Percentiles rank a stretch among this genome's conserved stretches.
phyloP scores from a whole-genome alignment of 75 land plant species.

The Selaginella tamariscina region DNA sequence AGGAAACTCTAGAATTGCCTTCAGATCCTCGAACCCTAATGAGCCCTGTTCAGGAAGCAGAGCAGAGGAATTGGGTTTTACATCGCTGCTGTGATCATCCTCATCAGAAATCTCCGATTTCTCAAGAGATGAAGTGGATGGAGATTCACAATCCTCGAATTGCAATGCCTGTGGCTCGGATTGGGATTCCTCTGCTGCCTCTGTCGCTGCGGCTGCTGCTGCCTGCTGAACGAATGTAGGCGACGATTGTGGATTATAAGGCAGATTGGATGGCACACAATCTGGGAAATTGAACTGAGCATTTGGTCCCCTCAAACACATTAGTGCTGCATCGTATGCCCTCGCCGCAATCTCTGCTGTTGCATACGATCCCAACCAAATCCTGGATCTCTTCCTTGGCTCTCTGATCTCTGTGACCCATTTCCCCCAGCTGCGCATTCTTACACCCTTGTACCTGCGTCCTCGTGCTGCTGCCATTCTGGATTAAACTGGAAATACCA shows the following conservation, averaged over 20 bases:
- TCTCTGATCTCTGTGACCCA: slow-evolving; percentile 1
- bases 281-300: neutral
- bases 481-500: no score
- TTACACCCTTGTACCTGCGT: neutral
- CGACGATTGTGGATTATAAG: neutral
- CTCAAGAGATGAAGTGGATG: neutral
- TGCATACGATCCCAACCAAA: neutral
- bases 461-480: slow-evolving; percentile 1
- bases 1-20: neutral
- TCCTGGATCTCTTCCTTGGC: neutral
- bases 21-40: neutral
- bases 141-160: neutral
- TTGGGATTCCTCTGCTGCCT: neutral
- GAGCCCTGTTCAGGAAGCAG: neutral
- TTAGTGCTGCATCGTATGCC: neutral
- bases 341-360: neutral
- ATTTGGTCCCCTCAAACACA: neutral
- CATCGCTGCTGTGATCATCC: no score
- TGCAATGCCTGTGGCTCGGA: neutral
- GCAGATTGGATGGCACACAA: neutral
- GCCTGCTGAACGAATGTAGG: neutral
- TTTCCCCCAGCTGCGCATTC: neutral
- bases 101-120: no score
- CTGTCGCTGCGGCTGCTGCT: neutral
- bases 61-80: neutral